phyloP scores from a whole-genome alignment of 2,329 filamentous ascomycete genomes.

The Ophiostoma ulmi region DNA sequence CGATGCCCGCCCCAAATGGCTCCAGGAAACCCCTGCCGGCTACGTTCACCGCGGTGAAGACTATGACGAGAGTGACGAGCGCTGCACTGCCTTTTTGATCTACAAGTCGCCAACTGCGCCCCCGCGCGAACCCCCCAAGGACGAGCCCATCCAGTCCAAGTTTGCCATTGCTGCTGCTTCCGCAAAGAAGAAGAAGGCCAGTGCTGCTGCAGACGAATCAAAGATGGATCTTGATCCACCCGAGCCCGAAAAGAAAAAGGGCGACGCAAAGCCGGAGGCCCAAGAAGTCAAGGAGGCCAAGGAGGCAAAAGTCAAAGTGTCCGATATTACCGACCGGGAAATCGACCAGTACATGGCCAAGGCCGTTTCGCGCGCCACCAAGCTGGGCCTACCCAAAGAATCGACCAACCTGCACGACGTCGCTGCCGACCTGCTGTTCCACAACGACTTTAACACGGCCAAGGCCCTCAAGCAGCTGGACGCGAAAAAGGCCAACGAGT shows the following conservation, averaged over 20 bases:
- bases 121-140: neutral
- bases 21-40: slow-evolving; percentile 83
- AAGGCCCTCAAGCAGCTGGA: slow-evolving; percentile 65
- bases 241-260: slow-evolving; percentile 13
- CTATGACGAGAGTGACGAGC: slow-evolving; percentile 61
- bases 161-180: neutral
- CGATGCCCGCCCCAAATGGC: slow-evolving; percentile 83
- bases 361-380: slow-evolving; percentile 59
- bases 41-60: slow-evolving; percentile 84
- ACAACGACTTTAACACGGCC: slow-evolving; percentile 64
- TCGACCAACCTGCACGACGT: slow-evolving; percentile 87
- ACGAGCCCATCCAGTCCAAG: slow-evolving; percentile 2
- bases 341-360: slow-evolving; percentile 73
- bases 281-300: slow-evolving; percentile 35
- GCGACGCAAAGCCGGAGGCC: slow-evolving; percentile 31
- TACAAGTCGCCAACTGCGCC: slow-evolving; percentile 63
- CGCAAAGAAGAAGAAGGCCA: slow-evolving; percentile 9
- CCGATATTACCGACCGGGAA: slow-evolving; percentile 45
- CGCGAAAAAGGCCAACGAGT: slow-evolving; percentile 61
- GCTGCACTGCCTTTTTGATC: slow-evolving; percentile 66
- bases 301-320: slow-evolving; percentile 30
- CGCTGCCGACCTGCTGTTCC: slow-evolving; percentile 67
- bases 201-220: neutral
- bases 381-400: slow-evolving; percentile 64
- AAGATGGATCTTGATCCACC: slow-evolving; percentile 24